Percentiles rank a stretch among this genome's conserved stretches.
These are phyloP conservation scores for Xylaria curta DNA, from an alignment of 495 filamentous ascomycete species.

Conservation along the genomic window DNA sequence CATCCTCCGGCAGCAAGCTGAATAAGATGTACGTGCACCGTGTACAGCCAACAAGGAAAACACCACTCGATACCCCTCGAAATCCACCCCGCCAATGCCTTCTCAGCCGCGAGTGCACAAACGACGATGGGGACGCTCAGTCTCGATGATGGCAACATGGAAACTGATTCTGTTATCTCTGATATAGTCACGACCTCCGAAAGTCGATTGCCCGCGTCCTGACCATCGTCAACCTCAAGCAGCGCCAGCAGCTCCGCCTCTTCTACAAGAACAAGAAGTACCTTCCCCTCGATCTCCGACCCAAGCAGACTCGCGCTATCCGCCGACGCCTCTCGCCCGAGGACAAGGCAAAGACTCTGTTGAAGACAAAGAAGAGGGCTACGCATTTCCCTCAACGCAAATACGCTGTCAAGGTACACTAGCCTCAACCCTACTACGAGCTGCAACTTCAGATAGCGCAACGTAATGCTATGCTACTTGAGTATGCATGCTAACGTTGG, in stretches of 20 bases:
- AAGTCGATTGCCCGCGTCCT: conserved; percentile 98
- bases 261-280: conserved; percentile 99
- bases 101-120: conserved; percentile 12
- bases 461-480: neutral
- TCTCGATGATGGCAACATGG: neutral
- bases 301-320: conserved; percentile 96
- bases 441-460: too few relatives aligned
- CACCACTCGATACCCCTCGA: conserved; percentile 25
- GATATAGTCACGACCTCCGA: conserved; percentile 89
- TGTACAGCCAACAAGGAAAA: conserved; percentile 13
- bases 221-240: conserved; percentile 99
- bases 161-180: conserved; percentile 14
- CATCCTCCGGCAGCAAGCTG: conserved; percentile 89
- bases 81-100: conserved; percentile 22
- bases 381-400: conserved; percentile 98
- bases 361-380: conserved; percentile 92
- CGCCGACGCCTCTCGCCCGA: conserved; percentile 88
- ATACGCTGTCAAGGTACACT: conserved; percentile 92
- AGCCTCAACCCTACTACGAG: neutral
- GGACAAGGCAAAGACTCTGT: conserved; percentile 79
- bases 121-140: neutral
- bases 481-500: neutral
- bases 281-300: conserved; percentile 92
- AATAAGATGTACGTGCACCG: conserved; percentile 85
- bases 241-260: conserved; percentile 93